A percentile compares a stretch with the other conserved stretches of the same genome.
Evolutionary conservation across 768 basidiomycete species (phyloP).

Genomic region (Boletus vinaceobasis): DNA sequence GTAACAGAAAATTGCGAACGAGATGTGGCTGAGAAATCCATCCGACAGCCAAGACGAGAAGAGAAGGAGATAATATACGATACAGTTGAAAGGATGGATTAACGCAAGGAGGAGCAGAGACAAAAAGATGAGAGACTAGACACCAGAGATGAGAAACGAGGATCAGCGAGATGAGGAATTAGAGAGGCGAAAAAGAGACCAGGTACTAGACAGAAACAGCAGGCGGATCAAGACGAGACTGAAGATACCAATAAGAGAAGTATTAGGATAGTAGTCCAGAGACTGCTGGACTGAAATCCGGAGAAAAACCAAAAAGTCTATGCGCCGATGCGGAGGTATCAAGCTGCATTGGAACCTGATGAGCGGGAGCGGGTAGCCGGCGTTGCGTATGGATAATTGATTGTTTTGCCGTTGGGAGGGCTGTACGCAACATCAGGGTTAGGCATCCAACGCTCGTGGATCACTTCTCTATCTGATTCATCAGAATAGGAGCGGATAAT

Average conservation of each 20-base stretch:
- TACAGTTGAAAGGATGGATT: slow-evolving; percentile 28
- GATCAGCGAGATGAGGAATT: slow-evolving; percentile 10
- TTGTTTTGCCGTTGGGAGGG: slow-evolving; percentile 34
- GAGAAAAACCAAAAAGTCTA: slow-evolving; percentile 24
- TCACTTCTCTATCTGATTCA: slow-evolving; percentile 54
- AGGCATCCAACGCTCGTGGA: slow-evolving; percentile 68
- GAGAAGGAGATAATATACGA: slow-evolving; percentile 28
- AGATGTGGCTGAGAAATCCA: slow-evolving; percentile 30
- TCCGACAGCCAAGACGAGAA: slow-evolving; percentile 28
- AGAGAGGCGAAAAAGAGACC: slow-evolving; percentile 2
- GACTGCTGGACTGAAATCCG: slow-evolving; percentile 26
- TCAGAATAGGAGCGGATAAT: slow-evolving; percentile 61
- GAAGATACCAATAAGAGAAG: slow-evolving; percentile 35
- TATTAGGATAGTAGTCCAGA: slow-evolving; percentile 32
- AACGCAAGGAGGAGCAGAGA: slow-evolving; percentile 32
- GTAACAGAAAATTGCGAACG: slow-evolving; percentile 26
- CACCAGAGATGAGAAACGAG: slow-evolving; percentile 12
- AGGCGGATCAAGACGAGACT: slow-evolving; percentile 23
- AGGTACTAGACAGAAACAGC: slow-evolving; percentile 18
- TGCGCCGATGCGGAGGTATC: slow-evolving; percentile 19
- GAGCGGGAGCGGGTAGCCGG: slow-evolving; percentile 26
- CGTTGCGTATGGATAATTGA: slow-evolving; percentile 27
- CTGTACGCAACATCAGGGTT: slow-evolving; percentile 36
- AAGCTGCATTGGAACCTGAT: slow-evolving; percentile 35
- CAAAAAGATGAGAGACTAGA: slow-evolving; percentile 14